Evolutionary conservation across 164 flowering plant genomes (phyloP).

Genomic region (Magnolia officinalis): DNA sequence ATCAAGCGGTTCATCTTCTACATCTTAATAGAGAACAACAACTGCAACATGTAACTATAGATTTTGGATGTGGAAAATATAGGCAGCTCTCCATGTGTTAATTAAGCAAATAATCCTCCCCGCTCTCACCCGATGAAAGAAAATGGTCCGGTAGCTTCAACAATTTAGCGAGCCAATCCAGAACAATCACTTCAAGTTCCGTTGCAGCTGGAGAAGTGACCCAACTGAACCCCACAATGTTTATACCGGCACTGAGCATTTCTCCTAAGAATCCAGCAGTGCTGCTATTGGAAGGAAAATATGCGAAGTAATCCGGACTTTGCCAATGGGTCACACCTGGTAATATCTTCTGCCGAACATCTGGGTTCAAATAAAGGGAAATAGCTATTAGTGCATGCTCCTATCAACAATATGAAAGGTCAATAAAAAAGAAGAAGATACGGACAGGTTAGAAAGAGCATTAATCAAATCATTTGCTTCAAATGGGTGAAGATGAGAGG

Average conservation of each 20-base stretch:
- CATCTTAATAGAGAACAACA: neutral
- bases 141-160: slow-evolving; percentile 79
- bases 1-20: too few relatives aligned
- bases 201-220: slow-evolving; percentile 96
- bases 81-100: neutral
- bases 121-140: slow-evolving; percentile 55
- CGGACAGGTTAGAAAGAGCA: neutral
- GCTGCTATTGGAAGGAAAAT: slow-evolving; percentile 89
- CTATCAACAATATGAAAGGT: neutral
- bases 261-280: slow-evolving; percentile 90
- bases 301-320: slow-evolving; percentile 89
- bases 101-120: neutral
- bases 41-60: neutral
- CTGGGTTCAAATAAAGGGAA: slow-evolving; percentile 37
- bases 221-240: slow-evolving; percentile 96
- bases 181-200: slow-evolving; percentile 87
- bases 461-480: neutral
- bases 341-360: slow-evolving; percentile 66
- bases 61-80: neutral
- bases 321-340: slow-evolving; percentile 99
- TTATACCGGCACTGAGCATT: slow-evolving; percentile 91
- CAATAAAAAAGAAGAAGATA: neutral
- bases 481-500: slow-evolving; percentile 6
- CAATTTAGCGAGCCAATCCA: slow-evolving; percentile 93
- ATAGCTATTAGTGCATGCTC: neutral